phyloP scores from a whole-genome alignment of 768 basidiomycete genomes.

The Plicaturopsis crispa region DNA sequence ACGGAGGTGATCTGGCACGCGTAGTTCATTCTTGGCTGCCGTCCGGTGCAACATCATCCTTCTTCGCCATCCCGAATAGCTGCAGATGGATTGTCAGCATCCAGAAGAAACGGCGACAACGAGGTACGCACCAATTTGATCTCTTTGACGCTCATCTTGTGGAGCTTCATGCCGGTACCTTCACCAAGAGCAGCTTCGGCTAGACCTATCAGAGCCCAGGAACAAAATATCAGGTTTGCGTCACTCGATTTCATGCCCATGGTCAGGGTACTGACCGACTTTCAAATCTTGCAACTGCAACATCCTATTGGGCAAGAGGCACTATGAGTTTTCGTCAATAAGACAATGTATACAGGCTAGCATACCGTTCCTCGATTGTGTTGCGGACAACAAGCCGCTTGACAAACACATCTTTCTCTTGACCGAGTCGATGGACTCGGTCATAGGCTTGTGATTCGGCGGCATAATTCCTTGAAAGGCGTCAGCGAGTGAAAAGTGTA shows the following conservation, averaged over 20 bases:
- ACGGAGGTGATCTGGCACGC: no score
- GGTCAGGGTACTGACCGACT: conserved; percentile 31
- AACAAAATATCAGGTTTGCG: conserved; percentile 1
- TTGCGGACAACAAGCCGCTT: conserved; percentile 60
- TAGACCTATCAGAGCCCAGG: conserved; percentile 63
- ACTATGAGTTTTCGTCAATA: neutral
- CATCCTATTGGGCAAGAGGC: conserved; percentile 52
- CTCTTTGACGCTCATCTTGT: conserved; percentile 63
- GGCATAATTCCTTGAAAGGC: conserved; percentile 71
- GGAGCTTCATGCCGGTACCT: conserved; percentile 50
- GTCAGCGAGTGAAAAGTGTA: no score
- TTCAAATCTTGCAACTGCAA: conserved; percentile 64
- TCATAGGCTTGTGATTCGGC: conserved; percentile 58
- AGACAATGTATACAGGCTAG: conserved; percentile 1
- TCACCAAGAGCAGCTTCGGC: conserved; percentile 68
- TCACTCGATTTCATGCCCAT: conserved; percentile 11
- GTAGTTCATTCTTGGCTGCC: no score
- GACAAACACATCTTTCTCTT: conserved; percentile 60
- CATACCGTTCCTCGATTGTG: conserved; percentile 71
- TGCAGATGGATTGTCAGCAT: neutral
- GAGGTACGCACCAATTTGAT: conserved; percentile 45
- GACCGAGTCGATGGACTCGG: conserved; percentile 63
- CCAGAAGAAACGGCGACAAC: neutral
- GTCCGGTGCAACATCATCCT: neutral
- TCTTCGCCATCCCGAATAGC: neutral